phyloP scores from a whole-genome alignment of 306 rosid species.

The Trichosanthes truncata region DNA sequence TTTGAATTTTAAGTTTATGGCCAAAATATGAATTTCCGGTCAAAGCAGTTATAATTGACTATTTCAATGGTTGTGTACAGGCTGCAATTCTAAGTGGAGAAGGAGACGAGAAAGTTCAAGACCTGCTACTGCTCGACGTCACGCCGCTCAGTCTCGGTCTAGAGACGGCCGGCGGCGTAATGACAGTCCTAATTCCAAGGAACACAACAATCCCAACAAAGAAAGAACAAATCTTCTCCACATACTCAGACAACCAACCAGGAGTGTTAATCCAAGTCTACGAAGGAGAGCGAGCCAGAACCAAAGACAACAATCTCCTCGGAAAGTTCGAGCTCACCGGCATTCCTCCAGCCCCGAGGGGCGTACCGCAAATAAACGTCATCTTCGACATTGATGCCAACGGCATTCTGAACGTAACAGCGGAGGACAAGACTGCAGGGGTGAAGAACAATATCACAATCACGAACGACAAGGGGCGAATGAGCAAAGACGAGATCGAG shows the following conservation, averaged over 20 bases:
- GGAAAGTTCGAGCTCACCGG: conserved; percentile 74
- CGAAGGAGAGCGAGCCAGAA: conserved; percentile 70
- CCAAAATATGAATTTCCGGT: too few species aligned
- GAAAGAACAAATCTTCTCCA: conserved; percentile 73
- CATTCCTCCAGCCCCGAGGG: conserved; percentile 78
- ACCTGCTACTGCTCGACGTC: conserved; percentile 61
- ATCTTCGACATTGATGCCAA: conserved; percentile 68
- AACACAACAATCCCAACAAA: conserved; percentile 76
- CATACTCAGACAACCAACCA: conserved; percentile 72
- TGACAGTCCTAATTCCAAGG: conserved; percentile 67
- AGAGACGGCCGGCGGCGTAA: conserved; percentile 77
- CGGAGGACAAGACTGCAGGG: conserved; percentile 79
- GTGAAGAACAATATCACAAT: conserved; percentile 85
- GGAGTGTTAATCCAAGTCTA: conserved; percentile 80
- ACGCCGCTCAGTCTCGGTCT: conserved; percentile 63
- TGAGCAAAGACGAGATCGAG: conserved; percentile 81
- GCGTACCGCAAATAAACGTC: conserved; percentile 71
- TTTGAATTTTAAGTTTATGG: too few species aligned
- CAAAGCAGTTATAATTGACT: neutral
- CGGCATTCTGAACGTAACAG: conserved; percentile 60
- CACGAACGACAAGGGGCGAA: conserved; percentile 67
- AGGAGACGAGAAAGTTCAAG: conserved; percentile 69
- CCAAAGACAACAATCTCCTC: conserved; percentile 61
- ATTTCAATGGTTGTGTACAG: neutral
- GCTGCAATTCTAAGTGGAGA: conserved; percentile 71